These are phyloP conservation scores for Dactylellina cionopaga DNA, from an alignment of 2,329 filamentous ascomycete genomes.

Conservation along the genomic window DNA sequence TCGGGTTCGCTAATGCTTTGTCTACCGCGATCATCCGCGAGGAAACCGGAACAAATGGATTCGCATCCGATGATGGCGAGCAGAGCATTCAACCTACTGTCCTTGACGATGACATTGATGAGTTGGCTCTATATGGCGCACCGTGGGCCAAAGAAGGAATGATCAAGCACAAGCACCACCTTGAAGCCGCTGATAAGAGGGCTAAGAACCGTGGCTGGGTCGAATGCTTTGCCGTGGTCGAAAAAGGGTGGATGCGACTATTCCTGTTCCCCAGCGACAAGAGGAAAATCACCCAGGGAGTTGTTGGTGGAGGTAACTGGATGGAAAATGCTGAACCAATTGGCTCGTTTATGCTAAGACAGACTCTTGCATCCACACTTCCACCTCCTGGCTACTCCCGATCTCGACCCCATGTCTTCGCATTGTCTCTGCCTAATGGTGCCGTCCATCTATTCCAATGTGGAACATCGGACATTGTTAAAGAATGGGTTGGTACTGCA, in stretches of 20 bases:
- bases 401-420: conserved; percentile 89
- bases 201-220: conserved; percentile 94
- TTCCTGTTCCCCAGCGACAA: conserved; percentile 91
- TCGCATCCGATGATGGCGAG: conserved; percentile 68
- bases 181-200: conserved; percentile 89
- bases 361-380: conserved; percentile 89
- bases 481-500: conserved; percentile 90
- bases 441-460: conserved; percentile 98
- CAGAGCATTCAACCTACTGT: conserved; percentile 68
- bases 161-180: conserved; percentile 93
- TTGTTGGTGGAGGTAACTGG: conserved; percentile 97
- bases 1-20: conserved; percentile 95
- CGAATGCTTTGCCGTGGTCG: conserved; percentile 94
- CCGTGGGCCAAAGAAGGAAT: conserved; percentile 98
- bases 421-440: conserved; percentile 87
- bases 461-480: conserved; percentile 91
- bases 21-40: conserved; percentile 97
- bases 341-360: conserved; percentile 85
- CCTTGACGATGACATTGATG: conserved; percentile 84
- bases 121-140: conserved; percentile 87
- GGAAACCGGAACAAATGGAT: conserved; percentile 66
- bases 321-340: conserved; percentile 93
- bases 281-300: conserved; percentile 73
- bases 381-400: conserved; percentile 94
- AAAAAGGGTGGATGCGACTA: conserved; percentile 90